Percentiles rank a stretch among this genome's conserved stretches.
Evolutionary conservation across 2,329 filamentous ascomycete species (phyloP).

Genomic region (Arthrobotrys entomopaga): DNA sequence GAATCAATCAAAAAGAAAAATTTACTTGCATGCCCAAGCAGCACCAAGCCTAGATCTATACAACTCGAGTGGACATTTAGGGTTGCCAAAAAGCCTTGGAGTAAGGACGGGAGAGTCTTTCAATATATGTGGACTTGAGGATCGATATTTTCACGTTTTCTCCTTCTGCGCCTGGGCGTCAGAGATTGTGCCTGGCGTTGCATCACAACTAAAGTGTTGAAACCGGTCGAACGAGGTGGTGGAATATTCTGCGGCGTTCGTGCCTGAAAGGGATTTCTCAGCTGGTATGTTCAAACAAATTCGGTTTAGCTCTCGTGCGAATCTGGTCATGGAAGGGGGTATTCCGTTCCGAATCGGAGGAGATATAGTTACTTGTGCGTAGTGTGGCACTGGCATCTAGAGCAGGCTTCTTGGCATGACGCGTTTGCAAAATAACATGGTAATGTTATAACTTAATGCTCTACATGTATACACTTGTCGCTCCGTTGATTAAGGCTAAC

Average conservation of each 20-base stretch:
- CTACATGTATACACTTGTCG: no score
- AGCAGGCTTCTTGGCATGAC: not conserved
- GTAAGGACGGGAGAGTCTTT: no score
- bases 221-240: slow-evolving; percentile 18
- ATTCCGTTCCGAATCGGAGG: slow-evolving; percentile 25
- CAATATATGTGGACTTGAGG: no score
- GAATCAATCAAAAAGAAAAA: not conserved
- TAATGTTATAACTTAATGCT: no score
- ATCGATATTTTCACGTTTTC: no score
- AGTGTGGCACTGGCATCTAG: no score
- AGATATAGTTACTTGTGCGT: no score
- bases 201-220: slow-evolving; percentile 27
- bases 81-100: not conserved
- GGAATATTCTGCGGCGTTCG: slow-evolving; percentile 27
- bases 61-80: not conserved
- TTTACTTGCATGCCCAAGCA: slow-evolving; percentile 17
- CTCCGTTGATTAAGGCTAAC: no score
- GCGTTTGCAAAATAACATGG: no score
- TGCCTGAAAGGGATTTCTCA: slow-evolving; percentile 27
- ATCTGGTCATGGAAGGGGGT: not conserved
- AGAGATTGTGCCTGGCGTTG: slow-evolving; percentile 24
- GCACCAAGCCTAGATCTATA: not conserved
- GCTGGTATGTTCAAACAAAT: slow-evolving; percentile 18
- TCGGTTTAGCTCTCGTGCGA: slow-evolving; percentile 32
- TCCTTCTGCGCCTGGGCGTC: no score